Conservation (phyloP, 2,329 filamentous ascomycete genomes). For the Seiridium unicorne region DNA sequence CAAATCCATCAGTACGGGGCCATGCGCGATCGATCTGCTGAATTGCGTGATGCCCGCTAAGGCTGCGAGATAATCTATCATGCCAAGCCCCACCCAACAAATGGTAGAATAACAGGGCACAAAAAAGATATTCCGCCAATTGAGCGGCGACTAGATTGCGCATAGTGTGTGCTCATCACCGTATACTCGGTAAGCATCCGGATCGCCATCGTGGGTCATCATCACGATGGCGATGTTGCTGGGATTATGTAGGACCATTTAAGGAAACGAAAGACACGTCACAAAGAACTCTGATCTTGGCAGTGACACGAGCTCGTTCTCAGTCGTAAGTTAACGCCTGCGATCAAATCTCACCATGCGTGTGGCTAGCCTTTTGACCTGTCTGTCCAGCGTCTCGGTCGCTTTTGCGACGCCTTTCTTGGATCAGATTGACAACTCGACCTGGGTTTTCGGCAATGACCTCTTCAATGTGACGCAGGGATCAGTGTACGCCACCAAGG, state of each 20-base stretch:
- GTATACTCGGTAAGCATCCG: background rate
- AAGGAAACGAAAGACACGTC: background rate
- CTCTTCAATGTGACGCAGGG: constrained; percentile 28
- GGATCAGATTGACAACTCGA: constrained; percentile 22
- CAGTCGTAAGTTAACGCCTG: background rate
- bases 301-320: background rate
- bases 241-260: background rate
- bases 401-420: constrained; percentile 17
- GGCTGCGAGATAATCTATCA: background rate
- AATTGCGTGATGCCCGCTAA: background rate
- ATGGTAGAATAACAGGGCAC: background rate
- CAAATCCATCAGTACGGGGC: background rate
- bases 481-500: constrained; percentile 21
- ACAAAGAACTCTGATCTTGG: background rate
- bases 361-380: background rate
- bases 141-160: background rate
- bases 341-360: background rate
- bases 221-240: background rate
- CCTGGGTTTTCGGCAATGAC: constrained; percentile 29
- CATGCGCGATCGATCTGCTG: background rate
- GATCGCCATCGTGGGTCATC: background rate
- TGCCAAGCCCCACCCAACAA: background rate
- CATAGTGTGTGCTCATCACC: background rate
- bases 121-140: constrained; percentile 1
- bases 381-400: background rate